Conservation (phyloP, 352 stramenopile species). For the Elongisporangium undulatum region DNA sequence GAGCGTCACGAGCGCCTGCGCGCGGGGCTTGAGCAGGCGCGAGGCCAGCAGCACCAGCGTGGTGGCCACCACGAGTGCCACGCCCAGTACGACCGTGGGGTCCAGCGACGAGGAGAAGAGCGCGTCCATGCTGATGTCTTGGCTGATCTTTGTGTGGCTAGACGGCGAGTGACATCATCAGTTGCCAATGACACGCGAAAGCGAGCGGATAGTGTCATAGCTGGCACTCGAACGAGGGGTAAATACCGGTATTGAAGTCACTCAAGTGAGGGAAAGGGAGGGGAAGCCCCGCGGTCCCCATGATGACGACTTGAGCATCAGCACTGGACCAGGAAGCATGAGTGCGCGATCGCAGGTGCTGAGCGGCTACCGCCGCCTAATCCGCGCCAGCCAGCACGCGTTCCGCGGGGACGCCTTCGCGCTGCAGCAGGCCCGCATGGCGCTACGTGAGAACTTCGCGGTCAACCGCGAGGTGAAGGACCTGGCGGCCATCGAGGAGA, state of each 20-base stretch:
- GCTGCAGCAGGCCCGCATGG: conserved; percentile 43
- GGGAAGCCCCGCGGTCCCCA: no score
- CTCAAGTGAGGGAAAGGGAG: background rate
- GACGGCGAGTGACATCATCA: conserved; percentile 5
- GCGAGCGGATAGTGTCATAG: background rate
- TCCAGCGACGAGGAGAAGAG: conserved; percentile 14
- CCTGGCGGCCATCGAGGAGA: conserved; percentile 35
- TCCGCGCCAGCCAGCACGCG: conserved; percentile 65
- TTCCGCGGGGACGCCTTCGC: conserved; percentile 73
- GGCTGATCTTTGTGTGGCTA: background rate
- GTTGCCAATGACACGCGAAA: conserved; percentile 1
- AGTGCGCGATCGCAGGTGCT: conserved; percentile 59
- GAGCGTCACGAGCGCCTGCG: conserved; percentile 41
- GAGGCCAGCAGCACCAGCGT: conserved; percentile 32
- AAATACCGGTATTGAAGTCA: background rate
- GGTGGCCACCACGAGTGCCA: conserved; percentile 43
- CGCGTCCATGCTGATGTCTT: conserved; percentile 36
- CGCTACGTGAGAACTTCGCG: conserved; percentile 68
- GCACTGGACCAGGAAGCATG: conserved; percentile 19
- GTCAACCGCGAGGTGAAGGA: conserved; percentile 59
- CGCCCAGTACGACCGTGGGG: conserved; percentile 33
- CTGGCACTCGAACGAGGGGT: background rate
- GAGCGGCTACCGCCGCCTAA: conserved; percentile 67
- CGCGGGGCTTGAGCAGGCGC: conserved; percentile 29
- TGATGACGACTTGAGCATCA: background rate